A percentile compares a stretch with the other conserved stretches of the same genome.
Conservation (phyloP, 2,329 filamentous ascomycete genomes). For the Pyrenophora graminea region DNA sequence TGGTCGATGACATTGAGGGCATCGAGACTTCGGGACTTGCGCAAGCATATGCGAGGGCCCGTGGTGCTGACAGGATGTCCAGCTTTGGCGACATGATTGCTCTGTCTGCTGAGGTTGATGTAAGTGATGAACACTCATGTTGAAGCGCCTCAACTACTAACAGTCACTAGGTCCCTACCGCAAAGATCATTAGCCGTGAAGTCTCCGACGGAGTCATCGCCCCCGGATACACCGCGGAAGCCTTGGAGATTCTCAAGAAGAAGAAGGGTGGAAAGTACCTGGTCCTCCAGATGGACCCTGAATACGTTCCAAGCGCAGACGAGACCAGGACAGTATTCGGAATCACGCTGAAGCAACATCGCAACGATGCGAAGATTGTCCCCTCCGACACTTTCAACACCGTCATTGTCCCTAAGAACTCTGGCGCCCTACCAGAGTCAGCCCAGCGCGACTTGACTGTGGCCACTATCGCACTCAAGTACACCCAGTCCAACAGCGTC, state of each 20-base stretch:
- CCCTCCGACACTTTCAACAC: conserved; percentile 80
- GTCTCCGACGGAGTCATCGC: conserved; percentile 97
- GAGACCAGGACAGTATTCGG: conserved; percentile 91
- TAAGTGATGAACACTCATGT: conserved; percentile 12
- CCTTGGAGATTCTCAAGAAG: conserved; percentile 89
- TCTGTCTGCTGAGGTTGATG: conserved; percentile 85
- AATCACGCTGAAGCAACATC: conserved; percentile 83
- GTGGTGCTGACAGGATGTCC: conserved; percentile 97
- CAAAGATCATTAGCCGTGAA: conserved; percentile 96
- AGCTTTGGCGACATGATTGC: conserved; percentile 97
- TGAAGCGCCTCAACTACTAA: not conserved
- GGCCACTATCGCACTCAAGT: conserved; percentile 96
- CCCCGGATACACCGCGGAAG: conserved; percentile 80
- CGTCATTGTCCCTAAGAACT: conserved; percentile 84
- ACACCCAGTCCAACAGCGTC: conserved; percentile 97
- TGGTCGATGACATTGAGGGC: conserved; percentile 92
- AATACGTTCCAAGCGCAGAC: conserved; percentile 73
- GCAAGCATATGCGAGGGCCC: conserved; percentile 92
- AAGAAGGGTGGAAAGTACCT: conserved; percentile 99
- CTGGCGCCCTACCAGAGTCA: conserved; percentile 71
- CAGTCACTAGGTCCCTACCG: conserved; percentile 66
- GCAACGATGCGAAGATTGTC: conserved; percentile 87
- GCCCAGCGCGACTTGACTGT: conserved; percentile 90
- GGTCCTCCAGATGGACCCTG: conserved; percentile 89
- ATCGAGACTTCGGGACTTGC: conserved; percentile 85